Evolutionary conservation across 805 yeast genomes (phyloP).

Genomic region (Lipomyces starkeyi): DNA sequence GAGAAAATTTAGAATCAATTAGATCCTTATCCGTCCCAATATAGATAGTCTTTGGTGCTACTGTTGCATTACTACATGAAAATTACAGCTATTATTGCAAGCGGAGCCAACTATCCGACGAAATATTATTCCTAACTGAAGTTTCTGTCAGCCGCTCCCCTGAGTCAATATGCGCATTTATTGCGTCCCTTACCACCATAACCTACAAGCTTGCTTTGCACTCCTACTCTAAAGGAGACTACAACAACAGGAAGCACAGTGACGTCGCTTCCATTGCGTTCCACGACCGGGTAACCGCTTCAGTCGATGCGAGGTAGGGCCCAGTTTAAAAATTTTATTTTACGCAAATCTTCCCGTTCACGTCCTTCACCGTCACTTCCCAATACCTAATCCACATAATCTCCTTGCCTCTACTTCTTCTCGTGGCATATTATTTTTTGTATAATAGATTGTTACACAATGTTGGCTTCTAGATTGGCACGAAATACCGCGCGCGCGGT

Average conservation of each 20-base stretch:
- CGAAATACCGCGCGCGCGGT: conserved; percentile 46
- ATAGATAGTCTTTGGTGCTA: too few relatives aligned
- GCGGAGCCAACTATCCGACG: too few relatives aligned
- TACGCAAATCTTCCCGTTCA: conserved; percentile 5
- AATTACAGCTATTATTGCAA: too few relatives aligned
- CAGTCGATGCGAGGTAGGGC: neutral
- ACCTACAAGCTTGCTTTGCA: neutral
- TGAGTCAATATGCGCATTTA: neutral
- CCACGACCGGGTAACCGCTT: conserved; percentile 34
- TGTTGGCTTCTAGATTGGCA: conserved; percentile 52
- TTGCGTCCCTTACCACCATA: neutral
- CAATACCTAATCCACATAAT: conserved; percentile 6
- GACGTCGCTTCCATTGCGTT: conserved; percentile 32
- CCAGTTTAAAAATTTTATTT: neutral
- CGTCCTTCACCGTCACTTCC: conserved; percentile 4
- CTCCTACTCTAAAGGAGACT: neutral
- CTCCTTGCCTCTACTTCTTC: conserved; percentile 12
- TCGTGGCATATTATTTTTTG: neutral
- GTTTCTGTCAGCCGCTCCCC: neutral
- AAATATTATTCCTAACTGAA: too few relatives aligned
- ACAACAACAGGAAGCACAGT: neutral
- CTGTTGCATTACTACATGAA: too few relatives aligned
- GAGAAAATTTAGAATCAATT: too few relatives aligned
- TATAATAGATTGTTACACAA: conserved; percentile 28
- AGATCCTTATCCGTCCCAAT: too few relatives aligned